Evolutionary conservation across 2,329 filamentous ascomycete genomes (phyloP), one percentile per base, ranked within the genome.

Genomic region (Magnaporthiopsis rhizophila): DNA sequence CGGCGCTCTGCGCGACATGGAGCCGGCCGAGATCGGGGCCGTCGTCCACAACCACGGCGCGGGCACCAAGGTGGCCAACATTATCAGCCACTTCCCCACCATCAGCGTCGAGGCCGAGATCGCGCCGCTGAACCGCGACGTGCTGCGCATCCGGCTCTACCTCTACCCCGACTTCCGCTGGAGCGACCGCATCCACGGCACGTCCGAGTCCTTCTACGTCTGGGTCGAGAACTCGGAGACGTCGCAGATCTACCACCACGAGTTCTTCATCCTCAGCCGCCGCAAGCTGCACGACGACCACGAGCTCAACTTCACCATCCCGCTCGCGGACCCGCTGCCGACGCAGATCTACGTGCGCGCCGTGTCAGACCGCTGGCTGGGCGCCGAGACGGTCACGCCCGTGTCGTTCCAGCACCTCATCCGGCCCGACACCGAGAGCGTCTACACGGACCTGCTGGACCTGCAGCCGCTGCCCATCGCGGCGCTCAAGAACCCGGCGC

Each of bases 221-320:
- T 99, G 95, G 96, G 94, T 99, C 3, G 95, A 99, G 75, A 97
- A 98, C 73, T 97, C 94, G 0, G 95, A 98, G 71, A 97, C 93
- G 0, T 93, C 92, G 0, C 93, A 98, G 75, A 98, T 99, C 57
- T 98, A 97, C 71, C 95, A 99, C 71, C 91, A 98, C 68, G 95
- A 99, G 74, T 97, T 89, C 76, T 98, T 99, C 77, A 95, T 99
- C 65, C 82, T 99, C 7, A 96, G 87, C 67, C 84, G 92, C 67
- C 91, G 86, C 75, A 97, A 97, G 80, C 82, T 99, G 2, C 86
- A 96, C 69, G 93, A 98, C 73, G 91, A 95, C n/a, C 95, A 99
- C 70, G 95, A 99, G 76, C 85, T 99, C 61, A 97, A 95, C 76
- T 99, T 99, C 71, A 98, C 95, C 0, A 99, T 99, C 61, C 95